Evolutionary conservation across 495 filamentous ascomycete species (phyloP).

Genomic region (Tuber umbilicatum): DNA sequence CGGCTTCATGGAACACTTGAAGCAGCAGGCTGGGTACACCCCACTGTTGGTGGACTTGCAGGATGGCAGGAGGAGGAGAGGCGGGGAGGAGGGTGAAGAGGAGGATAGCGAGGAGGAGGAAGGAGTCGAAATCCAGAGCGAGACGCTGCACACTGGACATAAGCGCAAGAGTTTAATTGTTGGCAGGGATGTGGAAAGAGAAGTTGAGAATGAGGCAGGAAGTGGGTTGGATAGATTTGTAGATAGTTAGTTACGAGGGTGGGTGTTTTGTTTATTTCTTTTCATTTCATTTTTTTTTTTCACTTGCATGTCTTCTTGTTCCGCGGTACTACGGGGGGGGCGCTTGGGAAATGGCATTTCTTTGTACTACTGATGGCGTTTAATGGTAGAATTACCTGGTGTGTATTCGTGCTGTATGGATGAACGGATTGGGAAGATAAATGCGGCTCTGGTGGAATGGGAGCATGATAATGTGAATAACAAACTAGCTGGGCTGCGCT

Average conservation of each 20-base stretch:
- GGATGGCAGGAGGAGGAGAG: not conserved
- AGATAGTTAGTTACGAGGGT: constrained; percentile 23
- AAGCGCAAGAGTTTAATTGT: constrained; percentile 28
- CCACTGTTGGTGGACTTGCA: constrained; percentile 8
- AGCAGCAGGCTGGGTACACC: constrained; percentile 43
- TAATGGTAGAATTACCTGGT: constrained; percentile 8
- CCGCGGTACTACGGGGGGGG: constrained; percentile 1
- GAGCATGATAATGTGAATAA: not conserved
- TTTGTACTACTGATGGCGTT: not conserved
- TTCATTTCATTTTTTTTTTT: not conserved
- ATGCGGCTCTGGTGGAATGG: not conserved
- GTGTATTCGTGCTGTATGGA: not conserved
- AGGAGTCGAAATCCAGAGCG: constrained; percentile 14
- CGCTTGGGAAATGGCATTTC: constrained; percentile 7
- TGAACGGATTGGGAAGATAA: not conserved
- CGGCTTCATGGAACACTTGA: constrained; percentile 46
- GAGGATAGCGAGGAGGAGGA: constrained; percentile 16
- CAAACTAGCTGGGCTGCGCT: not conserved
- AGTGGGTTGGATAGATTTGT: constrained; percentile 35
- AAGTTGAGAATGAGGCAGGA: constrained; percentile 8
- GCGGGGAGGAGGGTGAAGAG: constrained; percentile 7
- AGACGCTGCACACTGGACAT: constrained; percentile 22
- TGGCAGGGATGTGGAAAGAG: constrained; percentile 14
- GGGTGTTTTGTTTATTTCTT: not conserved
- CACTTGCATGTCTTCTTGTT: not conserved